Percentiles rank a stretch among this genome's conserved stretches.
Conservation (phyloP, 306 rosid genomes). For the Inga oerstediana region DNA sequence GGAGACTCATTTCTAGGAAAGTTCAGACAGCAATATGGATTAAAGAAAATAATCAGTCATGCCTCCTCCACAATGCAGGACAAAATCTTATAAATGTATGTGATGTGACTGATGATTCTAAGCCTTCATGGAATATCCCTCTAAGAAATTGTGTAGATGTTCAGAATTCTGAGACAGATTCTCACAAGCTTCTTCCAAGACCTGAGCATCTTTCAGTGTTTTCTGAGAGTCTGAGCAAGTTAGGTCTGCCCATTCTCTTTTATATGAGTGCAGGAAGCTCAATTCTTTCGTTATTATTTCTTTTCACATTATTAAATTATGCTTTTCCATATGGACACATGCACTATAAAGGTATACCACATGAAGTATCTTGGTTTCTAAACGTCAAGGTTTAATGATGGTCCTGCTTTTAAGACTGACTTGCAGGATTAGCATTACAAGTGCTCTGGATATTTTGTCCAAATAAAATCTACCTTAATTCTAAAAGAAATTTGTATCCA, state of each 20-base stretch:
- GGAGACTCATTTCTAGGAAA: constrained; percentile 85
- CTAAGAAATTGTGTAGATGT: constrained; percentile 68
- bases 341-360: background rate
- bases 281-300: constrained; percentile 14
- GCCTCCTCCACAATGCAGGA: constrained; percentile 58
- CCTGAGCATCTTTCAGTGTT: constrained; percentile 66
- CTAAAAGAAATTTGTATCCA: constrained; percentile 6
- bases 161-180: constrained; percentile 41
- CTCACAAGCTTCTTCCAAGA: constrained; percentile 63
- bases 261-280: constrained; percentile 17
- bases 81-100: constrained; percentile 63
- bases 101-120: constrained; percentile 64
- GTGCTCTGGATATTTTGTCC: background rate
- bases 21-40: constrained; percentile 97
- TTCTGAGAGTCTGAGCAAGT: constrained; percentile 63
- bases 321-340: background rate
- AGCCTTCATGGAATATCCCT: constrained; percentile 73
- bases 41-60: constrained; percentile 65
- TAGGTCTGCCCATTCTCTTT: constrained; percentile 59
- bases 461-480: constrained; percentile 1
- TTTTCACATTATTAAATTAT: constrained; percentile 13
- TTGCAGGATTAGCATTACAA: background rate
- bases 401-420: background rate
- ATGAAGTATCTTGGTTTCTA: background rate
- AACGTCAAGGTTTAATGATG: constrained; percentile 9